Evolutionary conservation across 306 rosid genomes (phyloP).

Genomic region (Sophora flavescens): DNA sequence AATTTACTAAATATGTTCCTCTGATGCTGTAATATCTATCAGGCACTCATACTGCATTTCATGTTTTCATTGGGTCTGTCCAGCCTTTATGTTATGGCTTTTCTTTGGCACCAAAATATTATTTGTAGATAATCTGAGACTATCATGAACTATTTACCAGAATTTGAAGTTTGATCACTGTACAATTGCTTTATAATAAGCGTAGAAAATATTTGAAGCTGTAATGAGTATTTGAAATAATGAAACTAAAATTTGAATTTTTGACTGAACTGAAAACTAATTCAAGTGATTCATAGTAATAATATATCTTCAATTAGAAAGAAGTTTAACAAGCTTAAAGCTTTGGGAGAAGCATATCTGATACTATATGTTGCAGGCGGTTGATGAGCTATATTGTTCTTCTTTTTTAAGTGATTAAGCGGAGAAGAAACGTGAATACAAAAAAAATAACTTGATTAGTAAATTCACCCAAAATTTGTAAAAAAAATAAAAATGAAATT

Average conservation of each 20-base stretch:
- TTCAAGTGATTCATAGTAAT: not conserved
- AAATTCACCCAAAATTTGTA: too few relatives aligned
- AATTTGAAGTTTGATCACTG: not conserved
- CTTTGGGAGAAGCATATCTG: not conserved
- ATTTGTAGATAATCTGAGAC: not conserved
- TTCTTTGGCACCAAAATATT: slow-evolving; percentile 7
- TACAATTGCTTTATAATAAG: slow-evolving; percentile 15
- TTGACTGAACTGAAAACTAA: not conserved
- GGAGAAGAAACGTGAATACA: too few relatives aligned
- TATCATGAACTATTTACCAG: not conserved
- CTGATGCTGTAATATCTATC: not conserved
- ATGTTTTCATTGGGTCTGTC: not conserved
- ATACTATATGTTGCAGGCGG: not conserved
- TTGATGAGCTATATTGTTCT: not conserved
- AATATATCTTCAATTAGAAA: too few relatives aligned
- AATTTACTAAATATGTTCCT: not conserved
- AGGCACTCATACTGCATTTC: slow-evolving; percentile 16
- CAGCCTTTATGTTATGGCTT: not conserved
- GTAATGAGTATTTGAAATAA: not conserved
- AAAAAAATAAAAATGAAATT: too few relatives aligned
- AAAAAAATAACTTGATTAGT: too few relatives aligned
- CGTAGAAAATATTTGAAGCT: not conserved
- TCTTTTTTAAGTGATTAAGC: too few relatives aligned
- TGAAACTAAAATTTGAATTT: not conserved
- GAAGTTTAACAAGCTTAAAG: not conserved